phyloP scores from a whole-genome alignment of 225 moss, liverwort and hornwort species.

The Bryum argenteum region DNA sequence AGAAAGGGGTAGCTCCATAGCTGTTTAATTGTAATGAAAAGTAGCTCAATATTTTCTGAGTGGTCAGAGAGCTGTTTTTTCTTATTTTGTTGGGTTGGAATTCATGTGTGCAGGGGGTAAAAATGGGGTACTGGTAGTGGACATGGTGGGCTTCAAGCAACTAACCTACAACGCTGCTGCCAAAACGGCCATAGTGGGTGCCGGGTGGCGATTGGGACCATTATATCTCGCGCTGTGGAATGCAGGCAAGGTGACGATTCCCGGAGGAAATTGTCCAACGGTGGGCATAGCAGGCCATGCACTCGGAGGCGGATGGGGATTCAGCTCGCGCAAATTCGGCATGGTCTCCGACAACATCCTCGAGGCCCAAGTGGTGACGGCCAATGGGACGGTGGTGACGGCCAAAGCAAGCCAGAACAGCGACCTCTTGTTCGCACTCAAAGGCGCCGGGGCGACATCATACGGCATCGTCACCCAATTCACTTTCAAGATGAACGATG shows the following conservation, averaged over 20 bases:
- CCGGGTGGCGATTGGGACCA: conserved; percentile 69
- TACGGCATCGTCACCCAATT: conserved; percentile 79
- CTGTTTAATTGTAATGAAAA: too few relatives aligned
- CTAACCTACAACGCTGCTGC: conserved; percentile 49
- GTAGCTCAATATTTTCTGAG: too few relatives aligned
- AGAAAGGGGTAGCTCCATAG: too few relatives aligned
- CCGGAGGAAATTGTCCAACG: conserved; percentile 60
- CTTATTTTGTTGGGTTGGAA: too few relatives aligned
- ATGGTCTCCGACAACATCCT: conserved; percentile 60
- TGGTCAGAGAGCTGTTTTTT: too few relatives aligned
- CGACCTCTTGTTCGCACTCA: conserved; percentile 58
- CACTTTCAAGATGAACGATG: conserved; percentile 67
- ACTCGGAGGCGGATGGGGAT: conserved; percentile 83
- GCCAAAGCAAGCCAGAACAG: conserved; percentile 51
- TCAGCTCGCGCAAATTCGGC: conserved; percentile 65
- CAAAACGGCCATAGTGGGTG: conserved; percentile 51
- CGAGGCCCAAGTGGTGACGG: conserved; percentile 47
- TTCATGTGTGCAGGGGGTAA: conserved; percentile 56
- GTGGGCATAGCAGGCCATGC: conserved; percentile 77
- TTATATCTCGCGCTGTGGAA: conserved; percentile 76
- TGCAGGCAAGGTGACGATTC: conserved; percentile 70
- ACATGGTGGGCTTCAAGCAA: conserved; percentile 58
- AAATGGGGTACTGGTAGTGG: conserved; percentile 76
- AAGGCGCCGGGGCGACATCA: conserved; percentile 69
- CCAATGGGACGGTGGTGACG: conserved; percentile 52